A percentile compares a stretch with the other conserved stretches of the same genome.
phyloP scores from a whole-genome alignment of 108 stramenopile genomes.

The Aurantiochytrium sp. region DNA sequence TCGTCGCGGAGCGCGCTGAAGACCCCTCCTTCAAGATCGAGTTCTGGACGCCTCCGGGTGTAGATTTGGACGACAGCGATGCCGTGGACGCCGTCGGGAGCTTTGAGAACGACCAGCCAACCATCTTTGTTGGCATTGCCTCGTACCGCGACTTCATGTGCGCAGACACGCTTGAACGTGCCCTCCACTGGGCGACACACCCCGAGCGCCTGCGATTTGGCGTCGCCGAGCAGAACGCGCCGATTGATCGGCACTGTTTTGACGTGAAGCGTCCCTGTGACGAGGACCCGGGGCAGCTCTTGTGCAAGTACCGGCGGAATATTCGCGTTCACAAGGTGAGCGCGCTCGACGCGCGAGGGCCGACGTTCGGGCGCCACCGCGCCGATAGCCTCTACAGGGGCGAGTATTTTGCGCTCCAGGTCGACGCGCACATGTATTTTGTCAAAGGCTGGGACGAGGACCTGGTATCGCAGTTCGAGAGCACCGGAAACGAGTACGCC shows the following conservation, averaged over 20 bases:
- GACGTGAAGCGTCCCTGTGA: background rate
- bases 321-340: slow-evolving; percentile 32
- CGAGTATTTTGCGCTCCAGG: slow-evolving; percentile 70
- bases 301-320: slow-evolving; percentile 32
- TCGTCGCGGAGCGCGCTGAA: background rate
- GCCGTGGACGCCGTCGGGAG: background rate
- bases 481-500: slow-evolving; percentile 80
- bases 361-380: slow-evolving; percentile 63
- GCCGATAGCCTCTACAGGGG: slow-evolving; percentile 71
- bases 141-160: slow-evolving; percentile 42
- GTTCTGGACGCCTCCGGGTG: background rate
- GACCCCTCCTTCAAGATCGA: background rate
- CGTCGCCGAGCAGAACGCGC: slow-evolving; percentile 35
- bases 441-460: slow-evolving; percentile 47
- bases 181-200: background rate
- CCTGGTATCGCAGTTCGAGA: slow-evolving; percentile 71
- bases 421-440: slow-evolving; percentile 64
- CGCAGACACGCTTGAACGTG: slow-evolving; percentile 30
- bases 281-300: slow-evolving; percentile 21
- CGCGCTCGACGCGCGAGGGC: slow-evolving; percentile 47
- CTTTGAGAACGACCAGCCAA: slow-evolving; percentile 13
- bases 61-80: background rate
- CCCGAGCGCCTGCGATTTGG: slow-evolving; percentile 40
- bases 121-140: slow-evolving; percentile 41
- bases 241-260: slow-evolving; percentile 21